Percentiles rank a stretch among this genome's conserved stretches.
phyloP scores from a whole-genome alignment of 768 basidiomycete genomes.

The Strobilomyces confusus region DNA sequence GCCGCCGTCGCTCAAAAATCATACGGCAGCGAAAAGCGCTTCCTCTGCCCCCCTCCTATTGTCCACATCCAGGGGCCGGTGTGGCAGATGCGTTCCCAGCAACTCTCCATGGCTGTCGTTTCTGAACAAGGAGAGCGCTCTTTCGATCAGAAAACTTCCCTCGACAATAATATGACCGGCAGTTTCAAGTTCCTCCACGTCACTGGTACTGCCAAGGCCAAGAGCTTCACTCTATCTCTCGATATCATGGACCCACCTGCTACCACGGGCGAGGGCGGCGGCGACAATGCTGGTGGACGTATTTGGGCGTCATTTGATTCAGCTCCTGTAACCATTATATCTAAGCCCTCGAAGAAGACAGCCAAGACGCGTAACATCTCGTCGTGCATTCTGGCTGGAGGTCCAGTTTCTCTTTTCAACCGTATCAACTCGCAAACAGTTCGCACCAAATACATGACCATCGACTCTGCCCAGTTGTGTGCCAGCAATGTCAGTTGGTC shows the following conservation, averaged over 20 bases:
- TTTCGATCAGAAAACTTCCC: conserved; percentile 77
- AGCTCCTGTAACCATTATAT: conserved; percentile 89
- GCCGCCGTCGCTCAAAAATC: conserved; percentile 95
- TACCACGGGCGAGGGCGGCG: conserved; percentile 36
- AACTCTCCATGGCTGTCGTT: conserved; percentile 81
- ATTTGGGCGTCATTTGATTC: conserved; percentile 92
- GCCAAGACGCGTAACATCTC: conserved; percentile 91
- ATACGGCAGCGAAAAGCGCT: conserved; percentile 93
- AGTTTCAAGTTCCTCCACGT: conserved; percentile 93
- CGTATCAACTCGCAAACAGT: conserved; percentile 97
- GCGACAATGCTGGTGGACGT: conserved; percentile 47
- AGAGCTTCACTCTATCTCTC: conserved; percentile 83
- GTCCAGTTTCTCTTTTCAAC: conserved; percentile 90
- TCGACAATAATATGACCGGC: conserved; percentile 81
- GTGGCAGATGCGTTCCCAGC: conserved; percentile 77
- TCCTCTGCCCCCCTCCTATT: conserved; percentile 89
- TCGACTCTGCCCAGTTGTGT: conserved; percentile 77
- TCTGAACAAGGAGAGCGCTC: conserved; percentile 80
- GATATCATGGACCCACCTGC: conserved; percentile 78
- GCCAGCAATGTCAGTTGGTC: conserved; percentile 93
- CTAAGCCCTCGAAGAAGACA: conserved; percentile 96
- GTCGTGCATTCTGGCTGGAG: conserved; percentile 84
- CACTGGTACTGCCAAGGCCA: conserved; percentile 82
- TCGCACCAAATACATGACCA: conserved; percentile 95
- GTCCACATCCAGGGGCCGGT: conserved; percentile 90